These are phyloP conservation scores for Nannochloropsis oceanica DNA, from an alignment of 108 stramenopile genomes.

Conservation along the genomic window DNA sequence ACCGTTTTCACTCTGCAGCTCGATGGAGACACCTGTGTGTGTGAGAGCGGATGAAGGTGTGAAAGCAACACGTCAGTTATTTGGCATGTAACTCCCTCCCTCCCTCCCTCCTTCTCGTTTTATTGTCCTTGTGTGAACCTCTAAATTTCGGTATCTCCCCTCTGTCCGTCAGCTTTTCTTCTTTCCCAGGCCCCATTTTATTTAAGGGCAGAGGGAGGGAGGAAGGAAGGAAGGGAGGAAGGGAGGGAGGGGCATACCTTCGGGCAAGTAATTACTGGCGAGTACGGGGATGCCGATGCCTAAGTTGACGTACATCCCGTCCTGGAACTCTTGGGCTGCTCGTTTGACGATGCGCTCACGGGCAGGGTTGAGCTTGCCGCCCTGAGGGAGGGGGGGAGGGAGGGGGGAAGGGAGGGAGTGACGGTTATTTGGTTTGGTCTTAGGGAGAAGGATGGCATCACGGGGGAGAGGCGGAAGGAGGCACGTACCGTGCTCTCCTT, in stretches of 20 bases:
- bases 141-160: too few species aligned
- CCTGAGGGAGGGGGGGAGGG: not conserved
- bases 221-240: not conserved
- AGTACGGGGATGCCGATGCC: conserved; percentile 48
- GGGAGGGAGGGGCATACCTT: not conserved
- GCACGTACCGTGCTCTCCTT: conserved; percentile 1
- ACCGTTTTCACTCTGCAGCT: conserved; percentile 81
- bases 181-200: too few species aligned
- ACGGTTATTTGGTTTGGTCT: too few species aligned
- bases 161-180: too few species aligned
- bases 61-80: not conserved
- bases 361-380: conserved; percentile 32
- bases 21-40: conserved; percentile 68
- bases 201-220: not conserved
- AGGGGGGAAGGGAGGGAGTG: not conserved
- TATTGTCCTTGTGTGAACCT: not conserved
- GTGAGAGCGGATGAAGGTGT: conserved; percentile 60
- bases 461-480: not conserved
- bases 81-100: not conserved
- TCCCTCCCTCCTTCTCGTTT: not conserved
- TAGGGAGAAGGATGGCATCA: not conserved
- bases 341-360: conserved; percentile 65
- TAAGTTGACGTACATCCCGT: conserved; percentile 89
- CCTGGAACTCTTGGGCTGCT: conserved; percentile 68
- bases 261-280: not conserved